These are phyloP conservation scores for Hymenotorrendiella dingleyae DNA, from an alignment of 2,329 filamentous ascomycete species.

Conservation along the genomic window DNA sequence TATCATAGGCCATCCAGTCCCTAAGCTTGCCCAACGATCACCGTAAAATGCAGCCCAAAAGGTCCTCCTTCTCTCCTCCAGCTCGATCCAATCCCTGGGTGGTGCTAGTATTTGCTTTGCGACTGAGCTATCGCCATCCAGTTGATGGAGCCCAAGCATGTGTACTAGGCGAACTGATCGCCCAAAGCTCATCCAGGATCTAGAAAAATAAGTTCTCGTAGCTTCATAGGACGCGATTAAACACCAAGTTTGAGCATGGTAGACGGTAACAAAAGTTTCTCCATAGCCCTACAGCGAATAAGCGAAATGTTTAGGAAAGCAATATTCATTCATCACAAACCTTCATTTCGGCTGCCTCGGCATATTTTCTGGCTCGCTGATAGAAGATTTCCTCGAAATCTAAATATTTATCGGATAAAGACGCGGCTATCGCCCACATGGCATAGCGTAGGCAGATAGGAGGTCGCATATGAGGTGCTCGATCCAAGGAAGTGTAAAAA, in stretches of 20 bases:
- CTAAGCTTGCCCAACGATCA: conserved; percentile 80
- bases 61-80: conserved; percentile 72
- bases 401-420: conserved; percentile 65
- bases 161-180: conserved; percentile 63
- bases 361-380: conserved; percentile 72
- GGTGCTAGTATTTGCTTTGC: conserved; percentile 70
- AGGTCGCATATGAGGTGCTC: conserved; percentile 66
- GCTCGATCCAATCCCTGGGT: conserved; percentile 73
- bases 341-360: conserved; percentile 79
- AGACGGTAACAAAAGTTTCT: conserved; percentile 72
- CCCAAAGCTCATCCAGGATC: conserved; percentile 77
- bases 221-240: conserved; percentile 75
- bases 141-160: conserved; percentile 78
- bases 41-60: conserved; percentile 83
- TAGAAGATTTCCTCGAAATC: conserved; percentile 75
- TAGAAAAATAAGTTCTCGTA: conserved; percentile 75
- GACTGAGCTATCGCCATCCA: conserved; percentile 61
- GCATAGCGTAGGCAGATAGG: conserved; percentile 79
- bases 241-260: conserved; percentile 74
- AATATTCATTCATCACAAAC: conserved; percentile 33
- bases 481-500: conserved; percentile 69
- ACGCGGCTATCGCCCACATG: conserved; percentile 78
- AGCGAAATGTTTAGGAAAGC: background rate
- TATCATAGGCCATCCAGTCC: conserved; percentile 82
- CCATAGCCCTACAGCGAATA: conserved; percentile 53